Evolutionary conservation across 176 grass and related monocot species (phyloP), one percentile per base, ranked within the genome.

Genomic region (Canna indica): DNA sequence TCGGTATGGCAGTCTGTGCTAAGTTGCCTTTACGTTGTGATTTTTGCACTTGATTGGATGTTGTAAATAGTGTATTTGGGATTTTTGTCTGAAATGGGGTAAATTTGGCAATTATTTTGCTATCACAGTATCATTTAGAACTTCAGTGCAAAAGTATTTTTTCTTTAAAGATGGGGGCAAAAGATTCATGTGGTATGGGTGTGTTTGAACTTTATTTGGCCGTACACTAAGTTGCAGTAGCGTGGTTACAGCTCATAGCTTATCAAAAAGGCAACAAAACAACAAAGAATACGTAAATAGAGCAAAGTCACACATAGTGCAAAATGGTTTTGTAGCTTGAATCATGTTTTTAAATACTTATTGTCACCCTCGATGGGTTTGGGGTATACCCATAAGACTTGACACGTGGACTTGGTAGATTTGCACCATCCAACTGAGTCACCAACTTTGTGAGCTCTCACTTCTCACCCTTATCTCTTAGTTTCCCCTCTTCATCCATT

Each of bases 1-100:
- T 45, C 80, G 88, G 93, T 96, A 89, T 61, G 35, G 31, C 70
- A 29, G n/a, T 36, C 4, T 33, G 31, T 24, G 25, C 36, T 32
- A 57, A 15, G 24, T 20, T 34, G 7, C 16, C 18, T 66, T 62
- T n/a, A n/a, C n/a, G n/a, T n/a, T n/a, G n/a, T n/a, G n/a, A n/a
- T n/a, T 11, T 3, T 46, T 46, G 17, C 36, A 69, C 22, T 26
- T 47, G 24, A 30, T 46, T 70, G 67, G 17, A 41, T 42, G 17
- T 42, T 25, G 34, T 3, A 25, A 65, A 33, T 25, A 63, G 29
- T 24, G 22, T 54, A 9, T n/a, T 54, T 54, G 50, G 15, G 7
- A n/a, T n/a, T n/a, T 54, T n/a, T n/a, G 50, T 54, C 50, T 54
- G 50, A n/a, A 54, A 54, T n/a, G 15, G 17, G 20, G 22, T n/a